Conservation (phyloP, 2,329 filamentous ascomycete species). For the Alternaria atra region DNA sequence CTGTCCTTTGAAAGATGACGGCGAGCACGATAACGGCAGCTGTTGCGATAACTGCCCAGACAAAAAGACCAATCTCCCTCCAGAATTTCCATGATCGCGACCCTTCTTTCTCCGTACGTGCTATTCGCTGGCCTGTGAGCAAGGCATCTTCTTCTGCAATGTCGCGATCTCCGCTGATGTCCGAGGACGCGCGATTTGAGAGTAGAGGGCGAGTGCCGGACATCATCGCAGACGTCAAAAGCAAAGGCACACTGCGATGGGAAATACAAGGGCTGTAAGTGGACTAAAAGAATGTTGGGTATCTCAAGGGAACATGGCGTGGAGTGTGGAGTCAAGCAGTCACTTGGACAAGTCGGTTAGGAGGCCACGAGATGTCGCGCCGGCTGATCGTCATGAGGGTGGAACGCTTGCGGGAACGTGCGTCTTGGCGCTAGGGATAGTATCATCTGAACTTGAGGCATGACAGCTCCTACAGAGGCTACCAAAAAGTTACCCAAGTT, state of each 20-base stretch:
- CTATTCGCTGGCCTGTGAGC: conserved; percentile 62
- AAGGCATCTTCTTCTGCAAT: conserved; percentile 71
- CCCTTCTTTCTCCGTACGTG: conserved; percentile 29
- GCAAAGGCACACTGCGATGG: neutral
- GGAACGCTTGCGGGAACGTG: conserved; percentile 16
- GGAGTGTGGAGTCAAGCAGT: neutral
- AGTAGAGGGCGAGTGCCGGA: conserved; percentile 62
- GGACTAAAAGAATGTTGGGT: conserved; percentile 20
- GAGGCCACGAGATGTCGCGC: conserved; percentile 14
- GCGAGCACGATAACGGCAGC: conserved; percentile 80
- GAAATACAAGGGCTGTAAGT: neutral
- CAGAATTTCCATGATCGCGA: conserved; percentile 64
- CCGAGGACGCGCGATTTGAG: conserved; percentile 64
- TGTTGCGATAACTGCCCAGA: conserved; percentile 85
- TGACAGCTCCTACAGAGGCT: conserved; percentile 10
- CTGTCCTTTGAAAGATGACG: conserved; percentile 75
- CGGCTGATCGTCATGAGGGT: conserved; percentile 25
- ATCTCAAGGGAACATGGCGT: conserved; percentile 13
- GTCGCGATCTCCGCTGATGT: conserved; percentile 63
- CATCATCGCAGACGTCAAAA: conserved; percentile 37
- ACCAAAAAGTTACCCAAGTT: neutral
- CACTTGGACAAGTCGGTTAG: neutral
- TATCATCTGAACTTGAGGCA: conserved; percentile 23
- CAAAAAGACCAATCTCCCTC: conserved; percentile 79
- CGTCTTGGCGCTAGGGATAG: conserved; percentile 16